Base-by-base conservation (phyloP, 257 asterid genomes). In the Prunella vulgaris region DNA sequence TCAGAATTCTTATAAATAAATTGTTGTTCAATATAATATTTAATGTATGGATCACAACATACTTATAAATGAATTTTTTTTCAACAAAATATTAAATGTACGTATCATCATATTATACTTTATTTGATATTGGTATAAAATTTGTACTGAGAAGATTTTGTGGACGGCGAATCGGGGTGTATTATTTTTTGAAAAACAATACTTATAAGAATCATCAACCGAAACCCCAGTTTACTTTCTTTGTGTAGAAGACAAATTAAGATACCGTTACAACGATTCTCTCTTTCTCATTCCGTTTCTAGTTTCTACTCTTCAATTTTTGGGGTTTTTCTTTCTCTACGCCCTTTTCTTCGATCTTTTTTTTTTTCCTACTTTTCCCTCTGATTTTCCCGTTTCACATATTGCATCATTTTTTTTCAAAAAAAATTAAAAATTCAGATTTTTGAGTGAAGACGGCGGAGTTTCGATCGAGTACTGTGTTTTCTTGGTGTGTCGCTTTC, bases 211-310 rank as follows among this genome's bases (percentile, higher is more conserved):
- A 25, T 27, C 1, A 58, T 4, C 69, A 58, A 70, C 49, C 68
- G 15, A 66, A 73, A 70, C 61, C 49, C 48, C n/a, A 28, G 38
- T 27, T 25, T 74, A 22, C 18, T 75, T 71, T 62, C 48, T 44
- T 71, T 40, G 27, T 66, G 71, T 49, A 74, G 77, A 78, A 73
- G 90, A 82, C 87, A 85, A 80, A 81, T 46, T 75, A 81, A 79
- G 64, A 79, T 78, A 82, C 95, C 78, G 90, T 89, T 89, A 51
- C 77, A 71, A 17, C 25, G 54, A 52, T 69, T 9, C 61, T 74
- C 17, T 20, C 25, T 59, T 35, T 48, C 42, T 24, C 33, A 38
- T 71, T 38, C 48, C 9, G 28, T 24, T 56, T n/a, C n/a, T n/a
- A n/a, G 35, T 30, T 61, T 69, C 69, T 44, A 59, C 24, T 62